These are phyloP conservation scores for Heliocybe sulcata DNA, from an alignment of 1,284 basidiomycete genomes.

Conservation along the genomic window DNA sequence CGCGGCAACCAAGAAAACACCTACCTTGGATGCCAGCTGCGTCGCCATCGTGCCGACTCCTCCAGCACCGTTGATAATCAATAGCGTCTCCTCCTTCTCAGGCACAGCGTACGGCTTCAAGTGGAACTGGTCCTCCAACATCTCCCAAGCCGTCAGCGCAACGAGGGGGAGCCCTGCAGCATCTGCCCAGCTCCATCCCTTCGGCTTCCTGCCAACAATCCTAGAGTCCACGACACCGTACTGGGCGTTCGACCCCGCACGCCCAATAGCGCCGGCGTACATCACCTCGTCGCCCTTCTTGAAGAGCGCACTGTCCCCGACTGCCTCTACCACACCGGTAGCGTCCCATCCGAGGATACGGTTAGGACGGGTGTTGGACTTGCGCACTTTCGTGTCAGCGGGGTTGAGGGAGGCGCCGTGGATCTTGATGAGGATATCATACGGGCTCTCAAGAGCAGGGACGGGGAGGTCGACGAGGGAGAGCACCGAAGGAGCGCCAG, in stretches of 20 bases:
- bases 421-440: not conserved
- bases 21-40: not conserved
- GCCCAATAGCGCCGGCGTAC: not conserved
- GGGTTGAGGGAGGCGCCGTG: not conserved
- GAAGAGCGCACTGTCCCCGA: not conserved
- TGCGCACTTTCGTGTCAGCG: not conserved
- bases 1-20: not conserved
- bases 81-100: slow-evolving; percentile 1
- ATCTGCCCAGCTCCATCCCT: slow-evolving; percentile 1
- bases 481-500: not conserved
- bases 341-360: slow-evolving; percentile 1
- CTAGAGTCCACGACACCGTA: not conserved
- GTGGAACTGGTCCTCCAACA: not conserved
- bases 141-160: slow-evolving; percentile 1
- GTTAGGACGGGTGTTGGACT: not conserved
- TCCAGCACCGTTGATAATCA: slow-evolving; percentile 1
- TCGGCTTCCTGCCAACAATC: not conserved
- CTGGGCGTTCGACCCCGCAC: not conserved
- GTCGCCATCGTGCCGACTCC: not conserved
- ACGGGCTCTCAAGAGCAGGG: not conserved
- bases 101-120: not conserved
- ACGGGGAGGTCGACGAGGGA: not conserved
- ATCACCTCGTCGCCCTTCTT: slow-evolving; percentile 1
- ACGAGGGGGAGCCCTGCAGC: not conserved
- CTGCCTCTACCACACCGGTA: not conserved